Evolutionary conservation across 2,329 filamentous ascomycete genomes (phyloP), one percentile per base, ranked within the genome.

Genomic region (Periconia sp.): DNA sequence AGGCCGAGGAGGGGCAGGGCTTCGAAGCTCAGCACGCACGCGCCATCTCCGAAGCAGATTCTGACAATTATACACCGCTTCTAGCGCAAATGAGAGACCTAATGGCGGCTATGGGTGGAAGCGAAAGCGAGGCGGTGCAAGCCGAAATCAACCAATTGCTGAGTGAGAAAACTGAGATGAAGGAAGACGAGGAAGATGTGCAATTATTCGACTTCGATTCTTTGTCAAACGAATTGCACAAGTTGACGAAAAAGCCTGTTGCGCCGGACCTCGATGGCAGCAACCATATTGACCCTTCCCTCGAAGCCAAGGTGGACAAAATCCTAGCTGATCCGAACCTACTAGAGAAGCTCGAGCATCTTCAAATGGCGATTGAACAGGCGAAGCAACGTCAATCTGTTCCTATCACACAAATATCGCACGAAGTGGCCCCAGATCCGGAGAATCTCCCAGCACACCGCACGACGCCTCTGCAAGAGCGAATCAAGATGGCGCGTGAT

Each of bases 261-360:
- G 41, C 47, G 19, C 10, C 14, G 9, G 40, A 47, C 10, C 55
- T 55, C 7, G 54, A 56, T 13, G 53, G 53, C 7, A 60, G 61
- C 23, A 64, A 64, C 37, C 54, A 64, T n/a, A 48, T 66, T 2
- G 61, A 66, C 15, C 61, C 67, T 2, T 65, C 69, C n/a, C 57
- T 70, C 6, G 57, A 68, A 47, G 66, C 69, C 41, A 65, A 69
- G 41, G 64, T 72, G 35, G 66, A 73, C 50, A 63, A 65, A 45
- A 70, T 73, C 42, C 66, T 73, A 61, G 54, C 64, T 41, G 69
- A 72, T 45, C 70, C 70, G 7, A 58, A 61, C 15, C 60, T 72
- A 1, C 57, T 72, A 56, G 61, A 72, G 50, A 73, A 70, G 54
- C 62, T 73, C 3, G 49, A 60, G 30, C 63, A 67, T 50, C 69